These are phyloP conservation scores for Candida coquimbonensis DNA, from an alignment of 805 yeast genomes.

Conservation along the genomic window DNA sequence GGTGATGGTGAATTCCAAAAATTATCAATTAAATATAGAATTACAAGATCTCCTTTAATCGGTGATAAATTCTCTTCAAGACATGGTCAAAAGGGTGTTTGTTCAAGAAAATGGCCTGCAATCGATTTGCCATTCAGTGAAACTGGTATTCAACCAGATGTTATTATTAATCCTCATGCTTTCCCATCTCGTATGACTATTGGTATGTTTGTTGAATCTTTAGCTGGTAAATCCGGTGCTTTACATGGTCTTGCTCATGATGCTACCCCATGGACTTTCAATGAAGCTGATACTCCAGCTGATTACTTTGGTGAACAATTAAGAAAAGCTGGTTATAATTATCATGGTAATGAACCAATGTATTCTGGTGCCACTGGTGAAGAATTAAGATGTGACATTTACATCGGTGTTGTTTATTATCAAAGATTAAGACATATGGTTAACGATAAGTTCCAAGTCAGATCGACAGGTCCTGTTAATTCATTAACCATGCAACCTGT, in stretches of 20 bases:
- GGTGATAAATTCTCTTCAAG: conserved; percentile 98
- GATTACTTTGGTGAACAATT: conserved; percentile 96
- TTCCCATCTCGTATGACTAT: conserved; percentile 99
- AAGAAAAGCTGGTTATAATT: conserved; percentile 82
- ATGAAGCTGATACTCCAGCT: conserved; percentile 91
- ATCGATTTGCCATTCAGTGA: conserved; percentile 96
- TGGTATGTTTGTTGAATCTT: conserved; percentile 97
- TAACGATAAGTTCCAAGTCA: conserved; percentile 97
- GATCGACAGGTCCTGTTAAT: conserved; percentile 98
- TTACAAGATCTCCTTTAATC: conserved; percentile 87
- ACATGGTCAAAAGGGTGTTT: conserved; percentile 98
- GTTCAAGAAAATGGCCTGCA: conserved; percentile 97
- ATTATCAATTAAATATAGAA: conserved; percentile 81
- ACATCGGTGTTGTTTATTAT: conserved; percentile 94
- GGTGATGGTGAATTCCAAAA: conserved; percentile 73
- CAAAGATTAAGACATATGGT: conserved; percentile 99
- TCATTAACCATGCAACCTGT: conserved; percentile 98
- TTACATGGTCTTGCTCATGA: conserved; percentile 97
- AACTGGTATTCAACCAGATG: conserved; percentile 94
- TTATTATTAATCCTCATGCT: conserved; percentile 97
- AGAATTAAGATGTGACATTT: conserved; percentile 91
- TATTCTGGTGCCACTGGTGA: conserved; percentile 98
- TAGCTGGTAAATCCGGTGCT: conserved; percentile 99
- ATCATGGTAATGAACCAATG: conserved; percentile 98
- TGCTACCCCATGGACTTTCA: conserved; percentile 92